Evolutionary conservation across 78 protist genomes (phyloP), one percentile per base, ranked within the genome.

Genomic region (Speleostelium caveatum): DNA sequence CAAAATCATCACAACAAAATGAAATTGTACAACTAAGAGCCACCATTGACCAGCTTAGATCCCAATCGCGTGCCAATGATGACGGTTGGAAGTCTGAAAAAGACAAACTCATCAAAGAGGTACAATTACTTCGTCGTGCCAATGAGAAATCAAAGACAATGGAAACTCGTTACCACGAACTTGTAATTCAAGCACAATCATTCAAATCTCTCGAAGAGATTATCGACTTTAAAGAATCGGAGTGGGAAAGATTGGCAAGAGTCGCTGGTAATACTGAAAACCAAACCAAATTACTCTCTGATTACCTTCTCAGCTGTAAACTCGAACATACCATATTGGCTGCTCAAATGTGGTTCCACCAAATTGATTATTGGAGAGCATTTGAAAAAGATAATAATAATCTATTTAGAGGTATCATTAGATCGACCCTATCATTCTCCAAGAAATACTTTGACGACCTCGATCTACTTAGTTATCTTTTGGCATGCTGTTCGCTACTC

Each of bases 171-270:
- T 59, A 60, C 68, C 61, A 69, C 4, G 56, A 53, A 35, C 8
- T 69, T 1, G 58, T 26, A 8, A 45, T 56, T 22, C 39, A 62
- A 19, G 5, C 66, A 7, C 30, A 60, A n/a, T 12, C 38, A 8
- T 69, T 53, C 38, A 14, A 62, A 41, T 1, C 41, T 58, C 51
- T 83, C 0, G 67, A 56, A 17, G 91, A 83, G 7, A 41, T 83
- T 10, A 83, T 83, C 14, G 72, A 83, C 42, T 32, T 12, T 26
- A 83, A 69, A 42, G 91, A 83, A 51, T n/a, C 30, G 26, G 91
- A 83, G 28, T 83, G 91, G 91, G 91, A 83, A 33, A 68, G 56
- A 58, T 74, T 83, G n/a, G 91, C 91, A 42, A n/a, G 91, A 42
- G 41, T 39, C 1, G 91, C 79, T 6, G 91, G 91, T 14, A 56